A percentile compares a stretch with the other conserved stretches of the same genome.
phyloP scores from a whole-genome alignment of 2,329 filamentous ascomycete species.

The Cordyceps javanica region DNA sequence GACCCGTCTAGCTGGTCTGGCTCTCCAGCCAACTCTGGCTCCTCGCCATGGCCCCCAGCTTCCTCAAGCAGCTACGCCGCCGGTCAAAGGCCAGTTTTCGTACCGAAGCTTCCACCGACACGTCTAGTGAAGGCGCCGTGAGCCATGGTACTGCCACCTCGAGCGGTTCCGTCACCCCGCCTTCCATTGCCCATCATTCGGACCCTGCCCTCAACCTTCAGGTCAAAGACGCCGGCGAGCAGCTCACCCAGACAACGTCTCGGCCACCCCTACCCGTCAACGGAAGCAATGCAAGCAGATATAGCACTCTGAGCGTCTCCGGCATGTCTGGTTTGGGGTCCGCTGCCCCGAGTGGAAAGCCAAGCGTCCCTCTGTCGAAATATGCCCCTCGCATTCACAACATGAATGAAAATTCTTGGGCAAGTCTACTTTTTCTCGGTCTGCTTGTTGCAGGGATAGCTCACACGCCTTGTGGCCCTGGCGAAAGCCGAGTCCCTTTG shows the following conservation, averaged over 20 bases:
- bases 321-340: constrained; percentile 58
- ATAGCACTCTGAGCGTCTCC: constrained; percentile 46
- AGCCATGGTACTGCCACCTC: constrained; percentile 56
- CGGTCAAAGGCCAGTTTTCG: constrained; percentile 71
- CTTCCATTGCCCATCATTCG: constrained; percentile 62
- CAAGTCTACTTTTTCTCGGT: constrained; percentile 37
- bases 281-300: constrained; percentile 44
- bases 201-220: constrained; percentile 59
- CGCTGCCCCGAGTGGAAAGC: constrained; percentile 47
- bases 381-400: constrained; percentile 78
- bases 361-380: constrained; percentile 60
- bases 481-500: not conserved
- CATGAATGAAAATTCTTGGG: constrained; percentile 77
- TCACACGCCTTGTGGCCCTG: not conserved
- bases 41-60: constrained; percentile 52
- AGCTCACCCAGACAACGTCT: constrained; percentile 21
- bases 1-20: not conserved
- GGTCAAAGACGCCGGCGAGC: constrained; percentile 37
- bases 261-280: constrained; percentile 32
- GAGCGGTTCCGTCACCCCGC: constrained; percentile 67
- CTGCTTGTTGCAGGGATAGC: not conserved
- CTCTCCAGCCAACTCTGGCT: not conserved
- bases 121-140: constrained; percentile 52
- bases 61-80: constrained; percentile 68
- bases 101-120: constrained; percentile 56